Evolutionary conservation across 805 yeast species (phyloP).

Genomic region (Ogataea paraovalis): DNA sequence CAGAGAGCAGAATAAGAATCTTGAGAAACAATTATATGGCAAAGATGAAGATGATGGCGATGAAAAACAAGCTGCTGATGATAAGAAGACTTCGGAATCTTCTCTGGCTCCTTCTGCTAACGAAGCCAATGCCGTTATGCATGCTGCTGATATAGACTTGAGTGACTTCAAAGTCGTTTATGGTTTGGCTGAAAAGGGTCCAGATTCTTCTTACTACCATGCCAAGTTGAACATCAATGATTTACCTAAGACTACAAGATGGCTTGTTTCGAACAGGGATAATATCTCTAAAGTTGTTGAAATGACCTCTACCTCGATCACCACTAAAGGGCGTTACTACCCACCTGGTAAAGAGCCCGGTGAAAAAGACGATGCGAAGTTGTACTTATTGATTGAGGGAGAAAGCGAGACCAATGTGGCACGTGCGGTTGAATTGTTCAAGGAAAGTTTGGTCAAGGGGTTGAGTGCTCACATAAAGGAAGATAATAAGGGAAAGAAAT

Average conservation of each 20-base stretch:
- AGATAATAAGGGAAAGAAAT: conserved; percentile 15
- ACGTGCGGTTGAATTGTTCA: conserved; percentile 55
- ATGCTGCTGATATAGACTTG: conserved; percentile 15
- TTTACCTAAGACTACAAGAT: conserved; percentile 73
- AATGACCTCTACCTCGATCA: conserved; percentile 68
- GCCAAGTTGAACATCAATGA: conserved; percentile 79
- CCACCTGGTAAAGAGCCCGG: conserved; percentile 55
- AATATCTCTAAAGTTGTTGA: conserved; percentile 63
- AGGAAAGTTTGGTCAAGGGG: conserved; percentile 53
- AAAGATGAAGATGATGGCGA: conserved; percentile 22
- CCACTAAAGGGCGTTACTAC: conserved; percentile 76
- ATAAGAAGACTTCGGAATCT: conserved; percentile 12
- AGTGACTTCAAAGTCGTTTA: conserved; percentile 45
- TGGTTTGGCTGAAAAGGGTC: conserved; percentile 40
- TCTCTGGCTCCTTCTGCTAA: neutral
- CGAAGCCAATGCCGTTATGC: neutral
- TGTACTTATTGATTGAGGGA: conserved; percentile 77
- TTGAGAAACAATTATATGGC: conserved; percentile 49
- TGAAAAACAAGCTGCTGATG: conserved; percentile 24
- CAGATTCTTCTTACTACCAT: conserved; percentile 47
- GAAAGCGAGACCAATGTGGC: conserved; percentile 53
- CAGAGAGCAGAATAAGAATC: conserved; percentile 46
- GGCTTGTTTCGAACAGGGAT: conserved; percentile 70
- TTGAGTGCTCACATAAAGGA: conserved; percentile 19
- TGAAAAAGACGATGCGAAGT: conserved; percentile 62